Percentiles rank a stretch among this genome's conserved stretches.
phyloP scores from a whole-genome alignment of 306 rosid species.

The Pyrus pyrifolia region DNA sequence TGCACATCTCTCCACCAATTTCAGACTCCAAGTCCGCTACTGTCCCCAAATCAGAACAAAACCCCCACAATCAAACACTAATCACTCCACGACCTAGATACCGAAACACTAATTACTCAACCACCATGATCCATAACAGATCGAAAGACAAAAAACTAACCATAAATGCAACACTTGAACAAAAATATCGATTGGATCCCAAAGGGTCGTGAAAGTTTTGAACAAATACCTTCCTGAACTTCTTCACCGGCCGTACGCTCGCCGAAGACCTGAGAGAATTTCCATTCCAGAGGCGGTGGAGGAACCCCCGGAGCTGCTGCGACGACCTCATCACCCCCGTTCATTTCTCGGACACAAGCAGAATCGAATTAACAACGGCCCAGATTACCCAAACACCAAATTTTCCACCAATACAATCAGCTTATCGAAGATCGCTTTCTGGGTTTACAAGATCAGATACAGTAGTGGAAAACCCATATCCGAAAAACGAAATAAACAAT shows the following conservation, averaged over 20 bases:
- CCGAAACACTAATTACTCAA: constrained; percentile 25
- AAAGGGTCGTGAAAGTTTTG: not conserved
- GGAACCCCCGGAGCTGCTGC: constrained; percentile 73
- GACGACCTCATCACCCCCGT: constrained; percentile 82
- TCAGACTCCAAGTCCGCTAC: constrained; percentile 26
- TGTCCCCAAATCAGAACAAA: constrained; percentile 25
- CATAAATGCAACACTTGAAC: constrained; percentile 43
- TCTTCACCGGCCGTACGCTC: constrained; percentile 98
- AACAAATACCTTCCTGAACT: constrained; percentile 87
- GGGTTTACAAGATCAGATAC: constrained; percentile 55
- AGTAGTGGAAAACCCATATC: constrained; percentile 35
- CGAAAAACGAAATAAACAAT: constrained; percentile 16
- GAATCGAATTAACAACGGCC: constrained; percentile 37
- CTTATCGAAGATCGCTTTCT: constrained; percentile 60
- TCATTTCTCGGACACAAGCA: constrained; percentile 40
- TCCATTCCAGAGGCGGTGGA: constrained; percentile 83
- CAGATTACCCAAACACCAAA: constrained; percentile 13
- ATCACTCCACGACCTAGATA: constrained; percentile 24
- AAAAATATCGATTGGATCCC: constrained; percentile 62
- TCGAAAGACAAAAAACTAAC: constrained; percentile 47
- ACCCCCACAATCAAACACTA: constrained; percentile 23
- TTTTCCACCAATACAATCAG: constrained; percentile 45
- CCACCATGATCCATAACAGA: constrained; percentile 48
- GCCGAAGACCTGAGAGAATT: constrained; percentile 97
- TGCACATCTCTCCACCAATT: constrained; percentile 22